Evolutionary conservation across 495 filamentous ascomycete species (phyloP), one percentile per base, ranked within the genome.

Genomic region (Talaromyces nanjingensis): DNA sequence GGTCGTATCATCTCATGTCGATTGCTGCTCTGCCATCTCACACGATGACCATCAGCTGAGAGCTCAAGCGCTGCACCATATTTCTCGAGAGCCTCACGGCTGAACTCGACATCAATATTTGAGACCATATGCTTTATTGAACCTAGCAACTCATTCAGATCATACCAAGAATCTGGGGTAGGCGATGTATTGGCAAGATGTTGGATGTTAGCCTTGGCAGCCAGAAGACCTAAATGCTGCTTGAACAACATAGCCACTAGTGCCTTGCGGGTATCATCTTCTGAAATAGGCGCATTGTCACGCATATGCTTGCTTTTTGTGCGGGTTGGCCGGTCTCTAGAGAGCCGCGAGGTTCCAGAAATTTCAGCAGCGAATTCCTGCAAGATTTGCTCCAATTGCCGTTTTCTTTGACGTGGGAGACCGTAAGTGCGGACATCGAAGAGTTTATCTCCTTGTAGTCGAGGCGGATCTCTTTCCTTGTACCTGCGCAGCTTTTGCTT

Each of bases 361-460:
- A 62, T 59, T 22, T 64, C 67, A 34, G 83, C 77, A 12, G 86
- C 84, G 72, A 92, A 93, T 58, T 81, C 81, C 49, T 83, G 82
- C 11, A 93, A 73, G 1, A 83, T 82, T n/a, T 85, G 80, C 69
- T 93, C 90, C 34, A 93, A 73, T 66, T 93, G 89, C 29, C 84
- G 79, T 68, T 88, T 91, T 72, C 88, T 90, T 45, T 82, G 76
- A 31, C 73, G 71, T 6, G 87, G 79, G 37, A 93, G 73, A 3
- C 84, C 85, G 69, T 92, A 88, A 34, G 91, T 77, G 66, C 87
- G 83, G 55, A 93, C 82, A 70, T 93, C 91, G 66, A 93, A 91
- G 3, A 93, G 74, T 65, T 87, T 90, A 18, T 93, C 89, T 4
- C 18, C 55, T 33, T 79, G 71, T 29, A 83, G 71, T 60, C 91